Conservation (phyloP, 2,329 filamentous ascomycete species). For the Myotisia sp. region DNA sequence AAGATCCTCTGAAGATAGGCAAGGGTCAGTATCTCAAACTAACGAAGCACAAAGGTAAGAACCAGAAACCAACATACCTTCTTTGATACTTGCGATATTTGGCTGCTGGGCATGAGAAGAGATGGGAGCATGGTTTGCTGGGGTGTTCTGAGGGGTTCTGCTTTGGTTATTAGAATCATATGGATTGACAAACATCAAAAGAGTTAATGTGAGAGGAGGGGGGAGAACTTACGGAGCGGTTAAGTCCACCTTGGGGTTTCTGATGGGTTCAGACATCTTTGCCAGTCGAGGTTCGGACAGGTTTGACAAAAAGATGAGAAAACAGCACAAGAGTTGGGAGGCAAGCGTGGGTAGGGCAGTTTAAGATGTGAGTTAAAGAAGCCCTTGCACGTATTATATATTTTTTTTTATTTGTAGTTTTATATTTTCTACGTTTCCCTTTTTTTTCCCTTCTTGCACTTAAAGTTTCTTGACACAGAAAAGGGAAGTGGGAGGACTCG, state of each 20-base stretch:
- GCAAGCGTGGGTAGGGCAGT: no score
- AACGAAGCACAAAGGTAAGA: constrained; percentile 1
- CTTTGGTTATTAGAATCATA: no score
- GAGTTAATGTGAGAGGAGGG: constrained; percentile 15
- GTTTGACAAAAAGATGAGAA: no score
- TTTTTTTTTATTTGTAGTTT: no score
- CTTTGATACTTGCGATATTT: constrained; percentile 85
- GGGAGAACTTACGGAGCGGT: constrained; percentile 47
- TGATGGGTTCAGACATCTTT: constrained; percentile 53
- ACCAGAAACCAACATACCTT: constrained; percentile 51
- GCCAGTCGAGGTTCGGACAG: no score
- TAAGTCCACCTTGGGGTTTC: constrained; percentile 50
- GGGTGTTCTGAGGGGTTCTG: constrained; percentile 97
- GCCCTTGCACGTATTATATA: no score
- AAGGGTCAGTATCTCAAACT: neutral
- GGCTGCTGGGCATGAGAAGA: constrained; percentile 95
- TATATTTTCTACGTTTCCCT: no score
- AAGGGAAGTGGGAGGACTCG: no score
- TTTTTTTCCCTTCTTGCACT: no score
- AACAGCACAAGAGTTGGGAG: no score
- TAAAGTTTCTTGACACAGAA: no score
- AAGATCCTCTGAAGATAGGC: constrained; percentile 56
- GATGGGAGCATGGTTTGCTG: constrained; percentile 87
- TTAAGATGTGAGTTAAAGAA: no score
- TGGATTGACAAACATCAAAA: constrained; percentile 15